Evolutionary conservation across 2,329 filamentous ascomycete genomes (phyloP), one percentile per base, ranked within the genome.

Genomic region (Xylariaceae sp.): DNA sequence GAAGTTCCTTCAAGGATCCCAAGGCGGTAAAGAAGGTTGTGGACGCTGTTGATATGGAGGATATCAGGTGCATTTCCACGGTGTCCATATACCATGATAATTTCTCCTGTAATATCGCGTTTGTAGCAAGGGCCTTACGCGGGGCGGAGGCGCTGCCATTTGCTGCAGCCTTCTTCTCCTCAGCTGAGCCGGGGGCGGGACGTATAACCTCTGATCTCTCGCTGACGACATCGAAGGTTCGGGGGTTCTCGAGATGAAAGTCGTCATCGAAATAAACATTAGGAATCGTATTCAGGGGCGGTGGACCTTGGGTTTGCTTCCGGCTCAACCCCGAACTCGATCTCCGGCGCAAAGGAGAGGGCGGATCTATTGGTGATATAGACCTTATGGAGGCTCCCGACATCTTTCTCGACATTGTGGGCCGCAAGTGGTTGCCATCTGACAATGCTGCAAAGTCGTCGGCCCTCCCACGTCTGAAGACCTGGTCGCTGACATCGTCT

Each of bases 81-180:
- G 93, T 98, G 64, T 98, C 93, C 90, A 98, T 95, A 65, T 98
- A 98, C 93, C 93, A 98, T 0, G 93, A 97, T 11, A 98, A 74
- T 67, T 98, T 98, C 67, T 98, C 93, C 64, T 98, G 93, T 27
- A 98, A 67, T 47, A 98, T 98, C 0, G 93, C 93, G 67, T 98
- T 98, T 0, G 91, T 96, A 6, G 92, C 92, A 22, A 98, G 73
- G 1, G 88, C 87, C 64, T 96, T 97, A 49, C 92, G 80, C 7
- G 86, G 83, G 10, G 77, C 76, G 19, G 76, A 68, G 0, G 76
- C 69, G 40, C 71, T 73, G 5, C 80, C 82, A 63, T 83, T 87
- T 3, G 72, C 66, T 3, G 72, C 66, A 4, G 67, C 66, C 27
- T 70, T 73, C 20, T 78, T 75, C 21, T 82, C 76, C 50, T 82